These are phyloP conservation scores for Naegleria gruberi DNA, from an alignment of 208 protist genomes.

Conservation along the genomic window DNA sequence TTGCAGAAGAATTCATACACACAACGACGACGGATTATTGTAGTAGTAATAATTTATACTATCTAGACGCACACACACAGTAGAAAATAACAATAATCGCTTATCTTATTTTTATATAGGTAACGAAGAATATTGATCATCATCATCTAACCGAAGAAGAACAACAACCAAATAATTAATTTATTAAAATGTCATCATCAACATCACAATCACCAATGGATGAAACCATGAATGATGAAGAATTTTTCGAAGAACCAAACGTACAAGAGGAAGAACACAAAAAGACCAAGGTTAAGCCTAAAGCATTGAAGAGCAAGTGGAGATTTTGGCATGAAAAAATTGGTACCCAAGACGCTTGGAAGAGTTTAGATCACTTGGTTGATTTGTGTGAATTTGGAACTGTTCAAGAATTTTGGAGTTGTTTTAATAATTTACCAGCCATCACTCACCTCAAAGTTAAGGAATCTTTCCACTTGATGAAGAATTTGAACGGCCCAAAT, in stretches of 20 bases:
- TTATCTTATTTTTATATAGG: too few relatives aligned
- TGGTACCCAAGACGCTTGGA: background rate
- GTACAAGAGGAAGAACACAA: background rate
- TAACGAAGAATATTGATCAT: too few relatives aligned
- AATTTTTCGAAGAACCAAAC: background rate
- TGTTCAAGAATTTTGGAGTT: conserved; percentile 15
- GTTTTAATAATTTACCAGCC: background rate
- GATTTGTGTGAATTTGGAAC: conserved; percentile 3
- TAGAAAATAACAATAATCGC: too few relatives aligned
- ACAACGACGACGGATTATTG: too few relatives aligned
- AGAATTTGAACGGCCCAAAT: background rate
- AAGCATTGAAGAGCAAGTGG: background rate
- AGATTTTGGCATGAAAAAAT: conserved; percentile 17
- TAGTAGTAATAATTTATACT: too few relatives aligned
- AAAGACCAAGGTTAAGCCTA: background rate
- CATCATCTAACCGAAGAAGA: too few relatives aligned
- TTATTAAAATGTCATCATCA: background rate
- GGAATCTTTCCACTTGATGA: conserved; percentile 21
- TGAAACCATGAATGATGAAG: background rate
- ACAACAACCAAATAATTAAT: too few relatives aligned
- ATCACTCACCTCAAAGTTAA: background rate
- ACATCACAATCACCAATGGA: background rate
- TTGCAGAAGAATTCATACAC: too few relatives aligned
- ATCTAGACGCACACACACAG: too few relatives aligned
- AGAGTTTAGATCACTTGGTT: background rate